Base-by-base conservation (phyloP, 306 rosid genomes). In the Glycyrrhiza uralensis region DNA sequence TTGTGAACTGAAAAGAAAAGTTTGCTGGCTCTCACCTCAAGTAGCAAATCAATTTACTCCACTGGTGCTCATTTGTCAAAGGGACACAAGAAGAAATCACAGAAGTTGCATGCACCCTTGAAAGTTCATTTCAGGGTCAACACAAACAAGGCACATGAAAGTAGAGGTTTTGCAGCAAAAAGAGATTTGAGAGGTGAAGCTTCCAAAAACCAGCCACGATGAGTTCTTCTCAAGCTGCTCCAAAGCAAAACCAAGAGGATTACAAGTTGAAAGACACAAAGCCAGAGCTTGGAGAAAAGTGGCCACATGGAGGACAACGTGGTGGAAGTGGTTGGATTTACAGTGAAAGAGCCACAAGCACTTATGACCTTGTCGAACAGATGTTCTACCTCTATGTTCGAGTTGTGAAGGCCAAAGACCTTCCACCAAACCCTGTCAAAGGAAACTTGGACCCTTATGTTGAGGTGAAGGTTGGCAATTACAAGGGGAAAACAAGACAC, bases 261-360 rank as follows among this genome's bases (percentile, higher is more conserved):
- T 91, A 89, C 87, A 84, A 85, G 62, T 13, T 89, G 69, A 91
- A 89, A 79, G 91, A 91, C 79, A 91, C 90, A 12, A 89, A 91
- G 20, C 97, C 96, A 5, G 81, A 72, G 69, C 92, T 91, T 0
- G 97, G 96, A 38, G 97, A 91, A 64, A 66, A 86, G n/a, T 88
- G 97, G 97, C 96, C 97, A 2, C 89, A 91, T 30, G 92, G 95
- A 47, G 97, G 97, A 38, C 65, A 87, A 58, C 88, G 89, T 0
- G 89, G 97, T 0, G 91, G 97, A 5, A 84, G 81, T 1, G 92
- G 96, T 30, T 91, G 97, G 96, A 75, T 91, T 7, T 88, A 82
- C 73, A 83, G 79, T 6, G 96, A 91, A n/a, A 80, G 96, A 67
- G 91, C 89, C 3, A 87, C 96, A 0, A 89, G 97, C 82, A 91